A percentile compares a stretch with the other conserved stretches of the same genome.
Evolutionary conservation across 345 rosid species (phyloP).

Genomic region (Eucalyptus victrix): DNA sequence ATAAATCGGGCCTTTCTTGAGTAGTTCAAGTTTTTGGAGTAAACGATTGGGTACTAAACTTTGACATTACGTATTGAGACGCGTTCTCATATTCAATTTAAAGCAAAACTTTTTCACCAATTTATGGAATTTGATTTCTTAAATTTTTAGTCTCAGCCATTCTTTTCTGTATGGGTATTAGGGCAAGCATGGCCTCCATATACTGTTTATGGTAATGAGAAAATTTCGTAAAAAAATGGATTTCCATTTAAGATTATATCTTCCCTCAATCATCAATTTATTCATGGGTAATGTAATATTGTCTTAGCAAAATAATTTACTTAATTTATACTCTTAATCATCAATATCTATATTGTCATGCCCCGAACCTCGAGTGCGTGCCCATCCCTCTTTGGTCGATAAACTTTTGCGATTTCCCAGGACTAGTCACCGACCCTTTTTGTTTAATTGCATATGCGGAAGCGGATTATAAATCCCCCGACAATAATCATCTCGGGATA

Average conservation of each 20-base stretch:
- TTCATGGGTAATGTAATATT: neutral
- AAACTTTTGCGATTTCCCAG: too few relatives aligned
- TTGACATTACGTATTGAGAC: neutral
- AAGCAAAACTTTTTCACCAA: neutral
- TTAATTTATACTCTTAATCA: neutral
- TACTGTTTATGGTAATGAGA: neutral
- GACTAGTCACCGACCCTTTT: too few relatives aligned
- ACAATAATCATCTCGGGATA: too few relatives aligned
- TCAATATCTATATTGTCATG: neutral
- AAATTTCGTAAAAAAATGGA: neutral
- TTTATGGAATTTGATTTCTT: neutral
- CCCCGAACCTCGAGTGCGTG: too few relatives aligned
- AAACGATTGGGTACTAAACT: neutral
- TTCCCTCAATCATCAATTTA: neutral
- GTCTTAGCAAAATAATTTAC: neutral
- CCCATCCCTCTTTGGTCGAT: too few relatives aligned
- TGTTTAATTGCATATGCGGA: too few relatives aligned
- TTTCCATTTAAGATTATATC: neutral
- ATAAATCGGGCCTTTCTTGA: neutral
- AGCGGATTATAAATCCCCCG: too few relatives aligned
- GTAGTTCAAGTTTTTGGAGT: too few relatives aligned
- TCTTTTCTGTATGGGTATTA: neutral
- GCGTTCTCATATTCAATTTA: neutral
- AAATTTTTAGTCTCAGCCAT: neutral
- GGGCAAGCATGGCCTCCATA: neutral